phyloP scores from a whole-genome alignment of 768 basidiomycete genomes.

The Mycena latifolia region DNA sequence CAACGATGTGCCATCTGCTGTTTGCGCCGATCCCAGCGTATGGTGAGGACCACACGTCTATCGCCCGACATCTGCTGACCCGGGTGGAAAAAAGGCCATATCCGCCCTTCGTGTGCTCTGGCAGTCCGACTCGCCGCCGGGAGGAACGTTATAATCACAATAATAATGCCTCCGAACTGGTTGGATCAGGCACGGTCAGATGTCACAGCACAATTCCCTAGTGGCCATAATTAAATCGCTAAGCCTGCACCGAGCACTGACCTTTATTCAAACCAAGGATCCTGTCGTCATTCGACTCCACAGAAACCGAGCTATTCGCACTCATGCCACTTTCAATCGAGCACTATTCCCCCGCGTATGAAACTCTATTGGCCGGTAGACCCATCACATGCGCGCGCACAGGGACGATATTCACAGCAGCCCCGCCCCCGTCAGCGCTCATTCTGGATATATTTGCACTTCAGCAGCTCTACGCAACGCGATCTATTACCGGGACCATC shows the following conservation, averaged over 20 bases:
- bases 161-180: slow-evolving; percentile 14
- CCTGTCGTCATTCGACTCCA: slow-evolving; percentile 4
- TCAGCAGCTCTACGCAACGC: not conserved
- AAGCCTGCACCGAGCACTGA: too few species aligned
- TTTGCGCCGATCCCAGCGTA: too few species aligned
- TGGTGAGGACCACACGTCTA: too few species aligned
- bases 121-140: slow-evolving; percentile 2
- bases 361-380: not conserved
- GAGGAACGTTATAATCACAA: not conserved
- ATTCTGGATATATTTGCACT: slow-evolving; percentile 9
- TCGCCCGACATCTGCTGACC: too few species aligned
- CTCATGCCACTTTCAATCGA: not conserved
- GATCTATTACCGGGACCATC: too few species aligned
- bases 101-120: slow-evolving; percentile 1
- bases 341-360: not conserved
- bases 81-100: too few species aligned
- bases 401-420: slow-evolving; percentile 1
- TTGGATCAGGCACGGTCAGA: not conserved
- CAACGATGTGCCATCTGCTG: too few species aligned
- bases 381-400: slow-evolving; percentile 19
- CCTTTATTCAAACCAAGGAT: not conserved
- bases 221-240: not conserved
- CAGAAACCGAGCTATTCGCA: not conserved
- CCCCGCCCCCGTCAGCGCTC: slow-evolving; percentile 1
- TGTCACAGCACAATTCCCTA: not conserved